phyloP scores from a whole-genome alignment of 2,329 filamentous ascomycete genomes.

The Hypoxylon sp. region DNA sequence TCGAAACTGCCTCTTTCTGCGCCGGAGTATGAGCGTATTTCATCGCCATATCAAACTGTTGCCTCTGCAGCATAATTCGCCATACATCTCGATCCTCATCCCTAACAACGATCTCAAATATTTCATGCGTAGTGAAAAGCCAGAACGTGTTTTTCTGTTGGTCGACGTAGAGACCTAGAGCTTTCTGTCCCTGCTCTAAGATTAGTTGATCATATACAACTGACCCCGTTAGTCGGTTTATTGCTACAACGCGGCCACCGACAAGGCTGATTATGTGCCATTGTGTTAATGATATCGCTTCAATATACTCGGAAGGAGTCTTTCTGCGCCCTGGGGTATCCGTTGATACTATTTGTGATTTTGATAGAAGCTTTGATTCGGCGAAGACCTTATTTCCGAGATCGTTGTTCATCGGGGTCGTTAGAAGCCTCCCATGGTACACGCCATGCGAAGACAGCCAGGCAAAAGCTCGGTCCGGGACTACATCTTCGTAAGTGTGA shows the following conservation, averaged over 20 bases:
- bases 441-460: slow-evolving; percentile 92
- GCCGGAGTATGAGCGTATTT: slow-evolving; percentile 83
- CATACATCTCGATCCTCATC: slow-evolving; percentile 95
- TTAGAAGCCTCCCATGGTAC: slow-evolving; percentile 84
- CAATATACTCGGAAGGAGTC: slow-evolving; percentile 77
- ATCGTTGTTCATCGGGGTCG: slow-evolving; percentile 69
- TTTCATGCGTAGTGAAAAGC: slow-evolving; percentile 91
- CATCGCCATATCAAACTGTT: slow-evolving; percentile 90
- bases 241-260: slow-evolving; percentile 84
- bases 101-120: slow-evolving; percentile 91
- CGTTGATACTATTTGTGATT: slow-evolving; percentile 77
- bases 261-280: slow-evolving; percentile 92
- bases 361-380: slow-evolving; percentile 81
- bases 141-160: slow-evolving; percentile 97
- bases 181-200: slow-evolving; percentile 81
- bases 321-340: slow-evolving; percentile 75
- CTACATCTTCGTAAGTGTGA: slow-evolving; percentile 66
- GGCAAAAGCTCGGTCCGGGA: slow-evolving; percentile 81
- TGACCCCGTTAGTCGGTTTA: slow-evolving; percentile 87
- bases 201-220: slow-evolving; percentile 91
- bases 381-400: slow-evolving; percentile 81
- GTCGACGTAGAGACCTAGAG: slow-evolving; percentile 88
- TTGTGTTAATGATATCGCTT: slow-evolving; percentile 86
- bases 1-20: slow-evolving; percentile 92
- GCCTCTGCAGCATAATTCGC: slow-evolving; percentile 89